Base-by-base conservation (phyloP, 176 grass and related monocot species). In the Zizania latifolia region DNA sequence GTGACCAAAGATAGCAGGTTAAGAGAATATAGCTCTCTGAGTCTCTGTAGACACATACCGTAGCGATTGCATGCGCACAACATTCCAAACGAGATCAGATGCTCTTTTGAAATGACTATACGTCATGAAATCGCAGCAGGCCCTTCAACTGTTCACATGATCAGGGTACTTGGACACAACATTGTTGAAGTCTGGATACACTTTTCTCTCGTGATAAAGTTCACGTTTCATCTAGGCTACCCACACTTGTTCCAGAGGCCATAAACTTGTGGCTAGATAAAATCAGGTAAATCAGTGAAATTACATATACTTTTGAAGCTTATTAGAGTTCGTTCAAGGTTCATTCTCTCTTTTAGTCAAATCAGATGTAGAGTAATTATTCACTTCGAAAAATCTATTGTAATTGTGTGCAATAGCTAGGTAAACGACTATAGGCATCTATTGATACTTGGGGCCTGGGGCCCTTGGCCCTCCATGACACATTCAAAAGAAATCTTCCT, bases 11-110 rank as follows among this genome's bases (percentile, higher is more conserved):
- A 21, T 12, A 58, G 1, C 71, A 43, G 26, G 16, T 65, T 28
- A 32, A 55, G 24, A 65, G 33, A 82, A 74, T 82, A 19, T 82
- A 64, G 45, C 35, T 74, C 40, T 35, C 34, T 74, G 59, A 34
- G 27, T 74, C 40, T 35, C 34, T 74, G 59, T 31, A 55, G 79
- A 82, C 10, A 21, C 19, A 10, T 35, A 54, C 39, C 37, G 5
- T 41, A 23, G 57, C 26, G 26, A 65, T 16, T 68, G 19, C 34
- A 4, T 26, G 37, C 4, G 9, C 29, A 46, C 58, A 65, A 41
- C 24, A 32, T 21, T 81, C 17, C 3, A 51, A 41, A 73, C 26
- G 13, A 19, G 41, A 65, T 32, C 11, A 57, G 21, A n/a, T n/a
- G 37, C 29, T 8, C 29, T 40, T 57, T 57, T 5, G 22, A 60